Conservation (phyloP, 169 alveolate species). For the Plasmodium chabaudi region DNA sequence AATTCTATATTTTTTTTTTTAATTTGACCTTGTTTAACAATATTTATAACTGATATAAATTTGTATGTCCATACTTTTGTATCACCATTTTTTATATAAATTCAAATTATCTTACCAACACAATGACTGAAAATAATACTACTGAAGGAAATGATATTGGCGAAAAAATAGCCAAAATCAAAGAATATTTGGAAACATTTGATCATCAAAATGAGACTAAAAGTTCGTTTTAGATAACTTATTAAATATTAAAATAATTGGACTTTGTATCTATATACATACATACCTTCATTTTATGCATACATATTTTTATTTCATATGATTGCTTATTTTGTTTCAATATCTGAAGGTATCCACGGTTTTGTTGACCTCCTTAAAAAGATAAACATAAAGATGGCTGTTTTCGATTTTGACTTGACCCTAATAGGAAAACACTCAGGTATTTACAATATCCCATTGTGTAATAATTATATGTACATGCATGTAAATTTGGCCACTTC, state of each 20-base stretch:
- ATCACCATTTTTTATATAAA: no score
- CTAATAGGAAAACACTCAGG: slow-evolving; percentile 71
- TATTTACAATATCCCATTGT: background rate
- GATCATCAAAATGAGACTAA: slow-evolving; percentile 23
- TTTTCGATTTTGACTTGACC: slow-evolving; percentile 58
- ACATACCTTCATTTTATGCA: no score
- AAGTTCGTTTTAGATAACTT: slow-evolving; percentile 7
- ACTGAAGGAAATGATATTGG: no score
- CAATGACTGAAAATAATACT: no score
- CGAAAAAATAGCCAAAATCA: slow-evolving; percentile 8
- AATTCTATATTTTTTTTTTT: no score
- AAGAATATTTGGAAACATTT: slow-evolving; percentile 16
- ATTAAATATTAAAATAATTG: no score
- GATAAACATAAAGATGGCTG: slow-evolving; percentile 54
- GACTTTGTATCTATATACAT: no score
- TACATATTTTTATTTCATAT: no score
- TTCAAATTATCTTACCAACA: no score
- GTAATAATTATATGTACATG: background rate
- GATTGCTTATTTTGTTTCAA: background rate
- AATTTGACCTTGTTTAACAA: no score
- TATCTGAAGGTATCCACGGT: slow-evolving; percentile 29
- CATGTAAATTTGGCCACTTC: background rate
- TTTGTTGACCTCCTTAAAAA: slow-evolving; percentile 33
- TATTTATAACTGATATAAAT: no score
- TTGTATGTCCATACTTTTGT: no score